These are phyloP conservation scores for Vitis amurensis DNA, from an alignment of 164 flowering plant species.

Conservation along the genomic window DNA sequence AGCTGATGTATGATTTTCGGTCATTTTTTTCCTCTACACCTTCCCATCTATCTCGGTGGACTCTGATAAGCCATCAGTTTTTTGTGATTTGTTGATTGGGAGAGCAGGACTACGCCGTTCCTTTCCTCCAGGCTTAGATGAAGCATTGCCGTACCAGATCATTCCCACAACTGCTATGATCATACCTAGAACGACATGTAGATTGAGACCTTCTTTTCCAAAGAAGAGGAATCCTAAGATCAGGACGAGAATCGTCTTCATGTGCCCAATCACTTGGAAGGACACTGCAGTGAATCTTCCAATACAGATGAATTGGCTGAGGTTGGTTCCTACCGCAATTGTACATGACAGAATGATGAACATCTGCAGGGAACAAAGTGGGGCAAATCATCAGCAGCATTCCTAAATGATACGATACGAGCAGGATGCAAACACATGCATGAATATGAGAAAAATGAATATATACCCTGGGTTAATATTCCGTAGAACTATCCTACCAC, in stretches of 20 bases:
- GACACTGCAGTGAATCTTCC: slow-evolving; percentile 88
- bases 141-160: slow-evolving; percentile 90
- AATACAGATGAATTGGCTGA: slow-evolving; percentile 91
- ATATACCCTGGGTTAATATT: neutral
- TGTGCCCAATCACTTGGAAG: slow-evolving; percentile 91
- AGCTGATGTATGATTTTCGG: neutral
- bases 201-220: slow-evolving; percentile 85
- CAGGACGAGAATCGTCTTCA: slow-evolving; percentile 75
- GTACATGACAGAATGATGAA: slow-evolving; percentile 70
- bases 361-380: slow-evolving; percentile 41
- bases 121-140: slow-evolving; percentile 87
- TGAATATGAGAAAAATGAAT: neutral
- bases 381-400: neutral
- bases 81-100: slow-evolving; percentile 36
- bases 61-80: slow-evolving; percentile 35
- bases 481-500: neutral
- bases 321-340: slow-evolving; percentile 78
- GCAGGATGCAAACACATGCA: neutral
- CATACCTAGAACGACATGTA: slow-evolving; percentile 85
- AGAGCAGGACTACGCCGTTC: slow-evolving; percentile 54
- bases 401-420: neutral
- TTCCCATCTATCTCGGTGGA: slow-evolving; percentile 45
- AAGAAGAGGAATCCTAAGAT: slow-evolving; percentile 78
- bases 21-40: slow-evolving; percentile 27
- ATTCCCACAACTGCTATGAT: slow-evolving; percentile 74